Base-by-base conservation (phyloP, 495 filamentous ascomycete genomes). In the Aspergillus baeticus region DNA sequence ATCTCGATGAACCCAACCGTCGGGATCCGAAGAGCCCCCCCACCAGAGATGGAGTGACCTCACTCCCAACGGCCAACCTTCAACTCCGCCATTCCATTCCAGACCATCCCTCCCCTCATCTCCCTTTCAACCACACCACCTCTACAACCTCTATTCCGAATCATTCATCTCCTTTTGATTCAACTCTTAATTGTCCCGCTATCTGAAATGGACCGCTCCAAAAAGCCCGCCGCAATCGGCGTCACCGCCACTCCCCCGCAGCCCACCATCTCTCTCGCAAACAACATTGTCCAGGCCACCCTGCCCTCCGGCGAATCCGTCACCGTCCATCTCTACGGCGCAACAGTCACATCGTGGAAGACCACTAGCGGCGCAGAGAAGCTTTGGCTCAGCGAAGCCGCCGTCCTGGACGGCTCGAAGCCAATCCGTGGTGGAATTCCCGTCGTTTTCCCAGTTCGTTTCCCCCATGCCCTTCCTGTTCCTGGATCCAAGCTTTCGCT, bases 291-390 rank as follows among this genome's bases (percentile, higher is more conserved):
- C 38, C 81, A 82, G 23, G 89, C 91, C 54, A 81, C 79, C 47
- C 76, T 98, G 57, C 88, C 94, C 10, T 88, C 88, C 10, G 90
- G 95, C 59, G 92, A 98, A 70, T 88, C 83, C 43, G 84, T 96
- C 60, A 83, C 89, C 46, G 79, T 99, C 43, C 79, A 98, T 46
- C 84, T 97, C 10, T 89, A 90, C 66, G 95, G 95, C 53, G 95
- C 95, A 0, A 98, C 95, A 10, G 87, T 98, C 54, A 87, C 87
- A 54, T 91, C 87, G 62, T 99, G 95, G 95, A 96, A 93, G 78
- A 81, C 85, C 59, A 82, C 82, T 31, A 72, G 77, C 35, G 92
- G 91, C 57, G 72, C 83, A 55, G 95, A 98, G 78, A 92, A 89
- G 70, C 78, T 99, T 38, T 99, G 92, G 77, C 57, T 98, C 52